Evolutionary conservation across 495 filamentous ascomycete species (phyloP), one percentile per base, ranked within the genome.

Genomic region (Eremomyces bilateralis): DNA sequence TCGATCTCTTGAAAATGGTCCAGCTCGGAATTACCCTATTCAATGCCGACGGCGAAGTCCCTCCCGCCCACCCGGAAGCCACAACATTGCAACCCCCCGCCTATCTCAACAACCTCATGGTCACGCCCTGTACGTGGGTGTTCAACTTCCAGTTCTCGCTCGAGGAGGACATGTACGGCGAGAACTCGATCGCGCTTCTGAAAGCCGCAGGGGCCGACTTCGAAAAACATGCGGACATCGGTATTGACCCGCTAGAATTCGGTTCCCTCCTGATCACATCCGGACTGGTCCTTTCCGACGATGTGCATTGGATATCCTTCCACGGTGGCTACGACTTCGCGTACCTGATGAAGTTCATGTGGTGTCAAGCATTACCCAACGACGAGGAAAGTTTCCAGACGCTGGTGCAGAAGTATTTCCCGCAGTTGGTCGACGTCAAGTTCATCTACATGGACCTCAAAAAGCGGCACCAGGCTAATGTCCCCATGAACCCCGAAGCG

Each of bases 261-360:
- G 88, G 81, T 4, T 66, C 85, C 11, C 63, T 91, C 13, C 62
- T 97, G 33, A 84, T 91, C 34, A 81, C 73, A 37, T 95, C 88
- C 11, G 88, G 88, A 5, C 61, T 97, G 20, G 80, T 88, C n/a
- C 71, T 88, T 44, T 61, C 76, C 33, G 76, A 85, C 22, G 72
- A 92, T 33, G 77, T 94, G 12, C 70, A 76, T 47, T 97, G 88
- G 88, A 76, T 97, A 21, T 90, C 81, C 15, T 95, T 95, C 57
- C 88, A 97, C 53, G 84, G 80, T n/a, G 88, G 88, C 31, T 97
- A 97, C 58, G 88, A 97, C 58, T 93, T 97, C 57, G 88, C 81
- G 24, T 94, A 95, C 48, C 58, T 95, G 32, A 80, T 91, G 49
- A 95, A 97, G 57, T 72, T 94, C 21, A 73, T 97, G 54, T 65